A percentile compares a stretch with the other conserved stretches of the same genome.
Conservation (phyloP, 768 basidiomycete species). For the Xerocomellus intermedius region DNA sequence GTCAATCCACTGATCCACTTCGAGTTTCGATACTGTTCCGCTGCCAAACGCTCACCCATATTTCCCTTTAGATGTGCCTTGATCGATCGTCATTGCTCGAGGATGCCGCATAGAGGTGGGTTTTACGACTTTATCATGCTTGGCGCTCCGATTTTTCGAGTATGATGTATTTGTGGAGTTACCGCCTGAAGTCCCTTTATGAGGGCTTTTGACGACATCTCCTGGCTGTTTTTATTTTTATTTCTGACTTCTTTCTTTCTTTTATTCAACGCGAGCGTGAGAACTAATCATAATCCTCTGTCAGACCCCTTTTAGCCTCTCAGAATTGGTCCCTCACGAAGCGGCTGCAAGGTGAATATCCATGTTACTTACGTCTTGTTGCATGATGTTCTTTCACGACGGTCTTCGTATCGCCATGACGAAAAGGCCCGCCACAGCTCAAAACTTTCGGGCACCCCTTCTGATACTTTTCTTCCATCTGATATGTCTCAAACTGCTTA, state of each 20-base stretch:
- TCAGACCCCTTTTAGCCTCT: not conserved
- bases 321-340: too few relatives aligned
- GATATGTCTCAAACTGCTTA: not conserved
- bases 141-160: not conserved
- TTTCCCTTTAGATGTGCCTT: slow-evolving; percentile 2
- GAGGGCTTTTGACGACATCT: slow-evolving; percentile 60
- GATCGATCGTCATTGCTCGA: not conserved
- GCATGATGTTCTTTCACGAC: slow-evolving; percentile 56
- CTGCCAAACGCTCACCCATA: not conserved
- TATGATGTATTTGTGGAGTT: slow-evolving; percentile 60
- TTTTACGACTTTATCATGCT: not conserved
- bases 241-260: slow-evolving; percentile 43
- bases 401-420: slow-evolving; percentile 87
- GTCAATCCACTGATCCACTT: slow-evolving; percentile 60
- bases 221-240: slow-evolving; percentile 73
- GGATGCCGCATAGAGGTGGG: slow-evolving; percentile 3
- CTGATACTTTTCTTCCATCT: slow-evolving; percentile 46
- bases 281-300: slow-evolving; percentile 1
- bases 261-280: not conserved
- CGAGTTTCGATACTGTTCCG: not conserved
- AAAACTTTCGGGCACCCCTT: slow-evolving; percentile 70
- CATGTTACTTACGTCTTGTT: not conserved
- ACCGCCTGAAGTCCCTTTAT: slow-evolving; percentile 68
- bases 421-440: slow-evolving; percentile 96
- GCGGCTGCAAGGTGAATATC: slow-evolving; percentile 10